Evolutionary conservation across 257 asterid species (phyloP), one percentile per base, ranked within the genome.

Genomic region (Ballota nigra): DNA sequence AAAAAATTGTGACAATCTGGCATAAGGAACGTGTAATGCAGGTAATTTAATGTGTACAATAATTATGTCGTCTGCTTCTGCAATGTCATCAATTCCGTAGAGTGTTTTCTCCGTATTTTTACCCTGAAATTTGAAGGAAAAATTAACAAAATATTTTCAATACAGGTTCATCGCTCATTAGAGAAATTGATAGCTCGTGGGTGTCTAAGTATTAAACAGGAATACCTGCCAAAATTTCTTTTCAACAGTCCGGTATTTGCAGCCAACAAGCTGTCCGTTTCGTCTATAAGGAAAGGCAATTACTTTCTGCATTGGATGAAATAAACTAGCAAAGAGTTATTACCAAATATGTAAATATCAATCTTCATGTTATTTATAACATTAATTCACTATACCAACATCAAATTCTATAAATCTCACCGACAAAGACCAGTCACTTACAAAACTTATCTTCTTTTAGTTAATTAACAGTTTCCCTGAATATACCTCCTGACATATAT

Each of bases 151-250:
- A 12, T 72, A 31, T 12, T 29, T 20, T 29, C 23, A 26, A 13
- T n/a, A 36, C 7, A 16, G 12, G 11, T 23, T 52, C 10, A 55
- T 41, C 41, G 2, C 1, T 55, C 66, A 64, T 6, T 12, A 1
- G 12, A 36, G 70, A 34, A 51, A 36, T 52, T 0, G 18, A 69
- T 31, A 26, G 26, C 4, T 45, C 22, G 55, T 15, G 47, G 43
- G 79, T n/a, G 31, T 63, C 34, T 29, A 20, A 28, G 16, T 24
- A 36, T 38, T 47, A 28, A 51, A 45, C 0, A 18, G 59, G 61
- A 22, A 49, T 81, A 90, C 96, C 97, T 86, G 97, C 97, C 97
- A 89, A 78, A 72, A 91, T 80, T 20, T 87, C 81, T 87, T 91
- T 69, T 78, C 85, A 4, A 83, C 28, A 29, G 86, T 87, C 13